phyloP scores from a whole-genome alignment of 1,284 basidiomycete genomes.

The Boletus chippewaensis region DNA sequence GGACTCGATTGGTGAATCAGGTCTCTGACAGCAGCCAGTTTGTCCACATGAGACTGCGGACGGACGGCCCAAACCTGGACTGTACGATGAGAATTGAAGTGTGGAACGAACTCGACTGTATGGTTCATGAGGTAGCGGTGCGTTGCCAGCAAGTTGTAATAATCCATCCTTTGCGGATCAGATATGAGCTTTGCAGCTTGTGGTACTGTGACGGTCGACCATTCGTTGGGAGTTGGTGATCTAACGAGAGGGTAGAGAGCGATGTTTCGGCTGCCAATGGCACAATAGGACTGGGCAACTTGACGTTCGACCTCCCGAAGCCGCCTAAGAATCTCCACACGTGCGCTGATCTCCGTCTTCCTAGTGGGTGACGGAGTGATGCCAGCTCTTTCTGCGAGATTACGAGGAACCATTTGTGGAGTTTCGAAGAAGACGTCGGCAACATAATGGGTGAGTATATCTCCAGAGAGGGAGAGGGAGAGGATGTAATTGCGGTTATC shows the following conservation, averaged over 20 bases:
- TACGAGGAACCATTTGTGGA: constrained; percentile 44
- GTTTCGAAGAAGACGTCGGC: constrained; percentile 54
- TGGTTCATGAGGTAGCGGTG: constrained; percentile 72
- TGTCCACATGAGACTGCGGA: constrained; percentile 53
- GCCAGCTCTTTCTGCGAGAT: constrained; percentile 48
- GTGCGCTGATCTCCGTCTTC: constrained; percentile 43
- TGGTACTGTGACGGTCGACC: constrained; percentile 44
- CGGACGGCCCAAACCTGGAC: constrained; percentile 66
- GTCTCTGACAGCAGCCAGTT: constrained; percentile 46
- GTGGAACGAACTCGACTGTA: constrained; percentile 58
- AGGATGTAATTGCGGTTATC: constrained; percentile 36
- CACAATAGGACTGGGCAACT: constrained; percentile 38
- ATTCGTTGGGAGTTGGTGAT: constrained; percentile 42
- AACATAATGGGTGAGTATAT: constrained; percentile 41
- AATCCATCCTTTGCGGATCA: constrained; percentile 27
- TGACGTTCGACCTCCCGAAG: constrained; percentile 46
- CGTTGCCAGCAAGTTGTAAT: constrained; percentile 52
- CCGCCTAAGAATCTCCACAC: constrained; percentile 50
- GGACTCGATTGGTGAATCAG: constrained; percentile 45
- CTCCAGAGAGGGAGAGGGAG: constrained; percentile 44
- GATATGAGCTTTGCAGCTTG: constrained; percentile 44
- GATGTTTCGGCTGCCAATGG: constrained; percentile 29
- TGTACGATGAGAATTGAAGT: constrained; percentile 48
- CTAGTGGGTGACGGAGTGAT: constrained; percentile 24
- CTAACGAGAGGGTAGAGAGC: constrained; percentile 43